Percentiles rank a stretch among this genome's conserved stretches.
These are phyloP conservation scores for Penicillium egyptiacum DNA, from an alignment of 495 filamentous ascomycete genomes.

Conservation along the genomic window DNA sequence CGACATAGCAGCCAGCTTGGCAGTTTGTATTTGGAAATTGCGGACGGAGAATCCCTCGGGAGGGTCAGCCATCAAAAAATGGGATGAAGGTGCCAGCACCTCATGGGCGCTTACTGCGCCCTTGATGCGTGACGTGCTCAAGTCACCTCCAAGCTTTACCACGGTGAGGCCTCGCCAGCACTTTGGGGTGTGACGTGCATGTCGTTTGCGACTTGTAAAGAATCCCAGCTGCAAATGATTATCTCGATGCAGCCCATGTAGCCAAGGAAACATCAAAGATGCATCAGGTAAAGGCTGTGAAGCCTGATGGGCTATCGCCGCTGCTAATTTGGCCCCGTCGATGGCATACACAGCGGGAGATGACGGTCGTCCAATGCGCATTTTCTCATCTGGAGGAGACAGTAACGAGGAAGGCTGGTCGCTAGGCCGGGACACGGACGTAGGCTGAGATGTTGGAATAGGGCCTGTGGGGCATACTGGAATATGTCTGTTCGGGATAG, in stretches of 20 bases:
- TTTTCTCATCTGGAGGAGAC: slow-evolving; percentile 68
- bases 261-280: slow-evolving; percentile 88
- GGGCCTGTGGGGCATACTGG: slow-evolving; percentile 81
- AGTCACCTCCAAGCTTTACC: slow-evolving; percentile 84
- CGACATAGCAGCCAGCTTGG: slow-evolving; percentile 82
- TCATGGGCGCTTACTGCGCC: slow-evolving; percentile 81
- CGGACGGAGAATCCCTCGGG: slow-evolving; percentile 79
- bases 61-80: slow-evolving; percentile 68
- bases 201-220: slow-evolving; percentile 74
- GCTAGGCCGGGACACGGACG: slow-evolving; percentile 38
- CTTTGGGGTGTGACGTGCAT: slow-evolving; percentile 68
- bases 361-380: slow-evolving; percentile 54
- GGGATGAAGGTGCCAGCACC: slow-evolving; percentile 55
- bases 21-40: slow-evolving; percentile 96
- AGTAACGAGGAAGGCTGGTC: slow-evolving; percentile 64
- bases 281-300: slow-evolving; percentile 81
- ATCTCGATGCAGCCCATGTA: slow-evolving; percentile 88
- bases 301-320: slow-evolving; percentile 71
- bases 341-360: slow-evolving; percentile 65
- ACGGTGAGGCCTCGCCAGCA: slow-evolving; percentile 81
- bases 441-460: slow-evolving; percentile 59
- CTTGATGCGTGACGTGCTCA: slow-evolving; percentile 73
- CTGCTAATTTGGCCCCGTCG: slow-evolving; percentile 62
- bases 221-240: slow-evolving; percentile 89
- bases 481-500: slow-evolving; percentile 89